These are phyloP conservation scores for Warburgia ugandensis DNA, from an alignment of 164 flowering plant species.

Conservation along the genomic window DNA sequence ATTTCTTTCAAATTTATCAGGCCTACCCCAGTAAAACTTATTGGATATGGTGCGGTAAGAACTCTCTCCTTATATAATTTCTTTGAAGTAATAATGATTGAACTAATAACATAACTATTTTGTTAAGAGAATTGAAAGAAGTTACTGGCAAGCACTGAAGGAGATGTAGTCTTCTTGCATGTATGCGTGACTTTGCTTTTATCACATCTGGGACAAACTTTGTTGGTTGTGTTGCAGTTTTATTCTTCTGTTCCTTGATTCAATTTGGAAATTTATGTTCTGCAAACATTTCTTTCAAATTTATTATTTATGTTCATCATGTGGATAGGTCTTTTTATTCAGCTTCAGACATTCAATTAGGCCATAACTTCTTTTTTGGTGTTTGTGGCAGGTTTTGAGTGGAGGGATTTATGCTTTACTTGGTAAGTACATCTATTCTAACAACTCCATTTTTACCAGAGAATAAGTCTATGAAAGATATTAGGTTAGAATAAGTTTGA, in stretches of 20 bases:
- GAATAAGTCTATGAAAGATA: no score
- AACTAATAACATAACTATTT: neutral
- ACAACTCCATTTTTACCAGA: no score
- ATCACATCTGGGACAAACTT: no score
- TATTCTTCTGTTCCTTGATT: no score
- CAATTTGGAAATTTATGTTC: no score
- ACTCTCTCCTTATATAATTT: conserved; percentile 4
- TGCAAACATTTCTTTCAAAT: neutral
- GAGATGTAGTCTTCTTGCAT: no score
- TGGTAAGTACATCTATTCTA: conserved; percentile 37
- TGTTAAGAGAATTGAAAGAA: neutral
- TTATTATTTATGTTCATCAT: neutral
- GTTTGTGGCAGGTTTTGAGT: conserved; percentile 49
- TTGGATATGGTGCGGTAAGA: conserved; percentile 73
- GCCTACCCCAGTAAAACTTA: conserved; percentile 55
- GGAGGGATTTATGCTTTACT: conserved; percentile 57
- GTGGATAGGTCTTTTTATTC: neutral
- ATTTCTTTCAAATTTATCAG: no score
- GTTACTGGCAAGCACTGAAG: no score
- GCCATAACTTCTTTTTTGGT: conserved; percentile 13
- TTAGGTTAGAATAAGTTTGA: no score
- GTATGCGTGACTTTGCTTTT: no score
- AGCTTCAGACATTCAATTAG: no score
- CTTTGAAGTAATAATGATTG: neutral
- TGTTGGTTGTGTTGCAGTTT: no score